These are phyloP conservation scores for Vicia faba DNA, from an alignment of 306 rosid genomes.

Conservation along the genomic window DNA sequence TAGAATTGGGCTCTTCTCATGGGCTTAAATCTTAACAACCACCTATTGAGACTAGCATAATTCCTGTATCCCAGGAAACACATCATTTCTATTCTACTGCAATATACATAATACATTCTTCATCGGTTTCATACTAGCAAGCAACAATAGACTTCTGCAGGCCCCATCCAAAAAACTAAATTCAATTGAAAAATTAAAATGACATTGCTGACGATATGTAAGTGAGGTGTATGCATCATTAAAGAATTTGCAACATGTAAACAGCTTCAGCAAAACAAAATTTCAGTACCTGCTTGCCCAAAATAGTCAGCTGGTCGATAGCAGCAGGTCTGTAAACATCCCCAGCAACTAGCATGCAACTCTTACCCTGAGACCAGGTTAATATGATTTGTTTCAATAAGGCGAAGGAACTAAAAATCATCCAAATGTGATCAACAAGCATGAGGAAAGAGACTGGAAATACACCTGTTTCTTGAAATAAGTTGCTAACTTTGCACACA, in stretches of 20 bases:
- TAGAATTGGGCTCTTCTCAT: too few species aligned
- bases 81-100: slow-evolving; percentile 6
- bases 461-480: slow-evolving; percentile 91
- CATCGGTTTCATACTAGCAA: slow-evolving; percentile 19
- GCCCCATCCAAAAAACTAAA: slow-evolving; percentile 1
- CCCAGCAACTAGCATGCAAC: slow-evolving; percentile 94
- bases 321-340: slow-evolving; percentile 99
- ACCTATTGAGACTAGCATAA: slow-evolving; percentile 11
- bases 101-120: slow-evolving; percentile 20
- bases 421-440: slow-evolving; percentile 18
- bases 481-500: slow-evolving; percentile 87
- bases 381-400: slow-evolving; percentile 34
- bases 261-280: slow-evolving; percentile 33
- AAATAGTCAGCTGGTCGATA: slow-evolving; percentile 89
- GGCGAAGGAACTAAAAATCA: slow-evolving; percentile 1
- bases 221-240: not conserved
- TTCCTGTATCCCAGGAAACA: not conserved
- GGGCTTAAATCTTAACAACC: not conserved
- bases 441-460: slow-evolving; percentile 28
- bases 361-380: slow-evolving; percentile 72
- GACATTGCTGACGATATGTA: slow-evolving; percentile 12
- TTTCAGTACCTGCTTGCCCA: slow-evolving; percentile 82
- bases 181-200: slow-evolving; percentile 22
- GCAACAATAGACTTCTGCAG: slow-evolving; percentile 17
- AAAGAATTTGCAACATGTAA: slow-evolving; percentile 20